Evolutionary conservation across 2,329 filamentous ascomycete genomes (phyloP), one percentile per base, ranked within the genome.

Genomic region (Colletotrichum liriopes): DNA sequence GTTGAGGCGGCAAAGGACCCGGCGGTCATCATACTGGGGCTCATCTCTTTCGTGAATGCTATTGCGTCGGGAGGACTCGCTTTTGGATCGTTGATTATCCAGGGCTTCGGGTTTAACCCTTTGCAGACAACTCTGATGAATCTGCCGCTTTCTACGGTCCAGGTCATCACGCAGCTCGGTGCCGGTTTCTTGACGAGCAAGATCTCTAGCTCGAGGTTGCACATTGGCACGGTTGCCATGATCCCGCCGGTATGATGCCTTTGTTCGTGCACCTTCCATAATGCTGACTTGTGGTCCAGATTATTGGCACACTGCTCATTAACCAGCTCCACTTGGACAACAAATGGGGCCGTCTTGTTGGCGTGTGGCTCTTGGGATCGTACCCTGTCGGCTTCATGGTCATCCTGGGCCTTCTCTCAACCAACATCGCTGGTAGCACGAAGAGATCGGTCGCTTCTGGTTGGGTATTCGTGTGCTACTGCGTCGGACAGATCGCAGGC

Each of bases 61-160:
- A 72, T 72, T 20, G 69, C 69, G 1, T 72, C 69, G n/a, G 69
- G 69, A 0, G 69, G 65, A 0, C 18, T 69, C 6, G 65, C 69
- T 2, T 72, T 72, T 16, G 69, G 69, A 0, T 72, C 69, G 29
- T 37, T 90, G 37, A 86, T 90, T 62, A 84, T 90, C 76, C 83
- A 81, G 52, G 88, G 86, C 6, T 89, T 90, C 60, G 86, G 87
- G 3, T 90, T 90, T 77, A 86, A 85, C 0, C 83, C 84, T 37
- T 79, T 90, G 37, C 82, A 90, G 76, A 86, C 86, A 0, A 85
- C 87, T 23, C 84, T 90, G 35, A 84, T 91, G 77, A 89, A 89
- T 75, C 89, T 90, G 65, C 89, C 89, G 37, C 69, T 72, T 5
- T 72, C 69, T 8, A 41, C 69, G 12, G 69, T 72, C 1, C 69